Conservation (phyloP, 106 monocot genomes). For the Dioscorea dumetorum region DNA sequence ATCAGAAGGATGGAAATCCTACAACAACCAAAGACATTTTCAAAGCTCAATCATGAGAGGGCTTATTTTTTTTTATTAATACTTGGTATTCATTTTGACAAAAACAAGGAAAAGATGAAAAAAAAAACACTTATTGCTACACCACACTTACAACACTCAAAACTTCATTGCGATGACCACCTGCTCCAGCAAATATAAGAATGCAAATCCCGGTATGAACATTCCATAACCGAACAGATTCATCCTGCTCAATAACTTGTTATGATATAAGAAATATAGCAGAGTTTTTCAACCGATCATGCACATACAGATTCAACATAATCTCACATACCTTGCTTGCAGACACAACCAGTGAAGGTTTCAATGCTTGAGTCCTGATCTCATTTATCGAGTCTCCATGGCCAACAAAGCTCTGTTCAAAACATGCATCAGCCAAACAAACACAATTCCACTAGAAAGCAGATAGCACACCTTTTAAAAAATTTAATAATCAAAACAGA, state of each 20-base stretch:
- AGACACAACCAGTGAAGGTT: conserved; percentile 89
- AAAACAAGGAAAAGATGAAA: too few relatives aligned
- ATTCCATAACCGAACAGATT: conserved; percentile 96
- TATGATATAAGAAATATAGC: not conserved
- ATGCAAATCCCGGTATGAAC: conserved; percentile 97
- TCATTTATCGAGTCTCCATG: conserved; percentile 98
- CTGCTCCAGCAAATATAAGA: conserved; percentile 95
- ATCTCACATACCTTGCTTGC: conserved; percentile 72
- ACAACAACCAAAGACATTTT: conserved; percentile 6
- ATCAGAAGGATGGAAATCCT: conserved; percentile 99
- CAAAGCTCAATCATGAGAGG: not conserved
- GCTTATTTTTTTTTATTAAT: too few relatives aligned
- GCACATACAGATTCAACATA: too few relatives aligned
- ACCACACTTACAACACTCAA: conserved; percentile 83
- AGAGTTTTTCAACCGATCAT: not conserved
- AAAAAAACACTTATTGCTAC: not conserved
- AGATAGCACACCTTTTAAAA: too few relatives aligned
- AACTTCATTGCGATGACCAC: conserved; percentile 99
- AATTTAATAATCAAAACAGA: too few relatives aligned
- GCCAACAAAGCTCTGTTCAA: conserved; percentile 77
- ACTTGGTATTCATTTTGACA: too few relatives aligned
- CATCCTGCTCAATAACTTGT: conserved; percentile 49
- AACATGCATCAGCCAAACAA: too few relatives aligned
- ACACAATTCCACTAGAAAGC: too few relatives aligned
- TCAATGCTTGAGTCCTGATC: conserved; percentile 84